Conservation (phyloP, 805 yeast genomes). For the Scheffersomyces lignosus region DNA sequence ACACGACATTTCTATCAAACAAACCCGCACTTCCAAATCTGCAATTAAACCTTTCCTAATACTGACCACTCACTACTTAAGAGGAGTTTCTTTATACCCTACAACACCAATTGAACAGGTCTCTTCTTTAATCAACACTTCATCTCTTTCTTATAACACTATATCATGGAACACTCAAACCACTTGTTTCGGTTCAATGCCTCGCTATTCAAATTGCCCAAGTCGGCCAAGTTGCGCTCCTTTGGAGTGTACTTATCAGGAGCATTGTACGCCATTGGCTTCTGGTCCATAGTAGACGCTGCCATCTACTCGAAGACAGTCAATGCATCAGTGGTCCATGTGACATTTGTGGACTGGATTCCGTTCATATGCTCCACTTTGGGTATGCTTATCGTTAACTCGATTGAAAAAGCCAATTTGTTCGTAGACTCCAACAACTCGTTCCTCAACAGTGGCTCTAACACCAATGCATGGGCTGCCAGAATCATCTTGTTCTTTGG, state of each 20-base stretch:
- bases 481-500: slow-evolving; percentile 88
- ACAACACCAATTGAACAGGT: no score
- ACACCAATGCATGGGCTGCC: slow-evolving; percentile 86
- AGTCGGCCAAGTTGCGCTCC: slow-evolving; percentile 67
- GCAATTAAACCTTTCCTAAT: no score
- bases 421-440: slow-evolving; percentile 39
- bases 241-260: slow-evolving; percentile 79
- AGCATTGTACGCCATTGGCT: slow-evolving; percentile 76
- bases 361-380: slow-evolving; percentile 85
- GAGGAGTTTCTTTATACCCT: no score
- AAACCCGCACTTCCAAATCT: no score
- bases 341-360: slow-evolving; percentile 92
- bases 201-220: slow-evolving; percentile 57
- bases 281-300: slow-evolving; percentile 88
- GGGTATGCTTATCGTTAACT: slow-evolving; percentile 83
- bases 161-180: slow-evolving; percentile 44
- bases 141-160: no score
- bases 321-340: slow-evolving; percentile 84
- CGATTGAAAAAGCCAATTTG: slow-evolving; percentile 67
- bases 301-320: slow-evolving; percentile 81
- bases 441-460: slow-evolving; percentile 40
- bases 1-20: no score
- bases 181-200: slow-evolving; percentile 64
- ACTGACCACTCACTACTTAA: no score
- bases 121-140: no score